These are phyloP conservation scores for Apiospora marii DNA, from an alignment of 2,329 filamentous ascomycete genomes.

Conservation along the genomic window DNA sequence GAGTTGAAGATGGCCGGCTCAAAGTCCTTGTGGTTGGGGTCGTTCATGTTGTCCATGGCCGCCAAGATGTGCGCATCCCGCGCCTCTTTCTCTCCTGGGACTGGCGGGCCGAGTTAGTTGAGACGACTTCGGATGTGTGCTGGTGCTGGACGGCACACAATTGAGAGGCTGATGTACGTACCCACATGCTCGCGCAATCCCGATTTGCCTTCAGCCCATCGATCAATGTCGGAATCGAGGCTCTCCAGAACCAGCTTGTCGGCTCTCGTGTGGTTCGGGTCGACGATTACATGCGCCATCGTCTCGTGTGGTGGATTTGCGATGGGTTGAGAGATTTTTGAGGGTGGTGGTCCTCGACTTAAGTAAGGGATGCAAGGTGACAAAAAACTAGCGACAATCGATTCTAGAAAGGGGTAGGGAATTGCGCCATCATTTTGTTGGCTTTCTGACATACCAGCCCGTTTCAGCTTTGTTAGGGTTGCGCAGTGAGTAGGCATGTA, in stretches of 20 bases:
- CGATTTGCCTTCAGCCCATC: background rate
- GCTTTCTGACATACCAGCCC: too few species aligned
- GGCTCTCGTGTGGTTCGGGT: slow-evolving; percentile 6
- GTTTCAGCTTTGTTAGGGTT: too few species aligned
- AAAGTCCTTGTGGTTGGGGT: slow-evolving; percentile 55
- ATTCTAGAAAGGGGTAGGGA: background rate
- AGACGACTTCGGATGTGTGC: too few species aligned
- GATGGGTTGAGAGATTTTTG: background rate
- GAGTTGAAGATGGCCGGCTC: slow-evolving; percentile 62
- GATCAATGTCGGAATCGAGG: background rate
- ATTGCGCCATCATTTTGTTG: background rate
- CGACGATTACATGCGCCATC: background rate
- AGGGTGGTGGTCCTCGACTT: background rate
- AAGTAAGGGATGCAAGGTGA: background rate
- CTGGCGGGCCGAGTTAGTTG: background rate
- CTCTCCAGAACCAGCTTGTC: slow-evolving; percentile 19
- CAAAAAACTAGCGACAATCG: background rate
- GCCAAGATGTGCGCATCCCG: slow-evolving; percentile 4
- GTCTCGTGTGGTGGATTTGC: background rate
- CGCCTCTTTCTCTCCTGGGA: slow-evolving; percentile 7
- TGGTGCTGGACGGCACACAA: too few species aligned
- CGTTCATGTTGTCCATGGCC: slow-evolving; percentile 52
- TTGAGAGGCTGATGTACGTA: too few species aligned
- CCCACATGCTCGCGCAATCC: background rate
- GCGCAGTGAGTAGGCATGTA: too few species aligned